These are phyloP conservation scores for Calonectria multiphialidica DNA, from an alignment of 2,329 filamentous ascomycete genomes.

Conservation along the genomic window DNA sequence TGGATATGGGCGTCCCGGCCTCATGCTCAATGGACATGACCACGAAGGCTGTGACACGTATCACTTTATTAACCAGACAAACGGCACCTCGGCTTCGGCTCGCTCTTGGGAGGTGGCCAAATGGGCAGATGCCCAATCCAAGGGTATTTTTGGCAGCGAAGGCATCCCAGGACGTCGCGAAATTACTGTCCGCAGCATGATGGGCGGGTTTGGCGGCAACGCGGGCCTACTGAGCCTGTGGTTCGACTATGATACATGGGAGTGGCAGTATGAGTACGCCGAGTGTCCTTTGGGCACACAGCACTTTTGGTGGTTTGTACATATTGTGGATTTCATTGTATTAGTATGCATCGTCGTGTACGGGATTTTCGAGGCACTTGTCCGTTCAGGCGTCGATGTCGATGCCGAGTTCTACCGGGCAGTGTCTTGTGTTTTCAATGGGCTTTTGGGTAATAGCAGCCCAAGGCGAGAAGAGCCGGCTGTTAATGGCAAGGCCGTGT, in stretches of 20 bases:
- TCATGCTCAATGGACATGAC: slow-evolving; percentile 94
- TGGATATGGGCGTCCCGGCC: slow-evolving; percentile 77
- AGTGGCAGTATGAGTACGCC: slow-evolving; percentile 86
- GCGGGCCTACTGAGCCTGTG: slow-evolving; percentile 89
- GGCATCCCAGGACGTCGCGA: slow-evolving; percentile 79
- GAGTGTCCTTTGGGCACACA: slow-evolving; percentile 86
- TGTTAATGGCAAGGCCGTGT: neutral
- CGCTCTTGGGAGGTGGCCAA: slow-evolving; percentile 63
- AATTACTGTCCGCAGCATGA: slow-evolving; percentile 96
- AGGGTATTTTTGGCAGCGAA: slow-evolving; percentile 54
- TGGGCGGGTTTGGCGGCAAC: slow-evolving; percentile 96
- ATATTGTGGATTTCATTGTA: slow-evolving; percentile 75
- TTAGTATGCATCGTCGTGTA: slow-evolving; percentile 48
- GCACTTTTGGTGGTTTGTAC: slow-evolving; percentile 94
- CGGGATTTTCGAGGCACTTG: slow-evolving; percentile 39
- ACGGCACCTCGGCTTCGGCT: slow-evolving; percentile 53
- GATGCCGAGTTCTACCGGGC: slow-evolving; percentile 42
- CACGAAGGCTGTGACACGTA: slow-evolving; percentile 93
- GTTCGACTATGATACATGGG: slow-evolving; percentile 80
- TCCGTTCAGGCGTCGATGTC: slow-evolving; percentile 50
- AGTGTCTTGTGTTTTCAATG: slow-evolving; percentile 30
- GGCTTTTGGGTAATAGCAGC: neutral
- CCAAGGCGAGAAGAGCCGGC: neutral
- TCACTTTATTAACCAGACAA: slow-evolving; percentile 80
- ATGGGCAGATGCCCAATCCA: slow-evolving; percentile 59